phyloP scores from a whole-genome alignment of 495 filamentous ascomycete species.

The Podospora pseudopauciseta region DNA sequence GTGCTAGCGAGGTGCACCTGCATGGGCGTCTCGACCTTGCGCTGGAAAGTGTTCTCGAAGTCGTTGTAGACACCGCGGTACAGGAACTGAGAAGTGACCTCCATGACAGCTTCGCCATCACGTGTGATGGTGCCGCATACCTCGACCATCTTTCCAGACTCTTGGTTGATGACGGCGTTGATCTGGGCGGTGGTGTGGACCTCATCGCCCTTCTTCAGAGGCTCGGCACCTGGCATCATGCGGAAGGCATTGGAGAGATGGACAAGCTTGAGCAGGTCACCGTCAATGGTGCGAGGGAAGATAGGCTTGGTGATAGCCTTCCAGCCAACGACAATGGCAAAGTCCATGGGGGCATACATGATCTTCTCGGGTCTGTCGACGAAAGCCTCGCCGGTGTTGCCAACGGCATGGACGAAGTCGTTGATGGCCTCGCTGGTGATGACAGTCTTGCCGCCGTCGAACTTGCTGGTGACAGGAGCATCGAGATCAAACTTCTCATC shows the following conservation, averaged over 20 bases:
- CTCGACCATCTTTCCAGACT: slow-evolving; percentile 98
- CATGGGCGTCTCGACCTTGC: slow-evolving; percentile 93
- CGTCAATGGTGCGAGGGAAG: slow-evolving; percentile 91
- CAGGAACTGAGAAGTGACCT: slow-evolving; percentile 95
- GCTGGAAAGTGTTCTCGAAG: slow-evolving; percentile 97
- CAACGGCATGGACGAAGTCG: slow-evolving; percentile 97
- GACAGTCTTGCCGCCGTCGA: slow-evolving; percentile 79
- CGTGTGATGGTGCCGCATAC: slow-evolving; percentile 93
- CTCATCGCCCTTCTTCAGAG: slow-evolving; percentile 89
- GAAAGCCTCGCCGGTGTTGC: slow-evolving; percentile 97
- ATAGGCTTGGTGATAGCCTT: slow-evolving; percentile 98
- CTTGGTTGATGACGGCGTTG: slow-evolving; percentile 96
- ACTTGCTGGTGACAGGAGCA: slow-evolving; percentile 73
- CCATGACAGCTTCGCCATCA: slow-evolving; percentile 87
- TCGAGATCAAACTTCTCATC: slow-evolving; percentile 81
- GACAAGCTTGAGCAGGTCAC: slow-evolving; percentile 89
- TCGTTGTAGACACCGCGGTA: slow-evolving; percentile 91
- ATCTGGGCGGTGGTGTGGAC: slow-evolving; percentile 92
- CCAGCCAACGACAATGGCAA: slow-evolving; percentile 97
- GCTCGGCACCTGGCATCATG: slow-evolving; percentile 94
- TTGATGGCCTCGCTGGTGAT: slow-evolving; percentile 91
- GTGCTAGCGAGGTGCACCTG: slow-evolving; percentile 79
- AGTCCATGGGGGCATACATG: slow-evolving; percentile 96
- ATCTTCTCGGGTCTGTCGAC: slow-evolving; percentile 94
- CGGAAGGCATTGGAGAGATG: slow-evolving; percentile 96